Evolutionary conservation across 257 asterid genomes (phyloP).

Genomic region (Echites panduratus): DNA sequence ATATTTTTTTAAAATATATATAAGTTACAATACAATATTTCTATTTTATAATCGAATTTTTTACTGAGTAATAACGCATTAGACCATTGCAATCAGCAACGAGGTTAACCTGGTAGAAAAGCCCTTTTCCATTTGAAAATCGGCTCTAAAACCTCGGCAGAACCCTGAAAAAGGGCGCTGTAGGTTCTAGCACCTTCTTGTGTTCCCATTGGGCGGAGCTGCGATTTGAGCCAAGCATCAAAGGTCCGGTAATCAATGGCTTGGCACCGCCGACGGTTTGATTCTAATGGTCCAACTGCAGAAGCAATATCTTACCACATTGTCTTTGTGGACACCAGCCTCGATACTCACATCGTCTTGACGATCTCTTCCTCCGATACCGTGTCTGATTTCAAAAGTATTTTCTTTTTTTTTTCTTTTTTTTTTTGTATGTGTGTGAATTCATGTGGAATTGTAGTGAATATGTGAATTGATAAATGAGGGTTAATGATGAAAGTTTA

Average conservation of each 20-base stretch:
- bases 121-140: no score
- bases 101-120: no score
- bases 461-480: neutral
- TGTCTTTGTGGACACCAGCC: conserved; percentile 58
- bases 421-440: neutral
- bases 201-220: neutral
- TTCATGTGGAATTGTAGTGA: neutral
- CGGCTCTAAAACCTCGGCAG: conserved; percentile 10
- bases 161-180: conserved; percentile 21
- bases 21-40: no score
- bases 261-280: conserved; percentile 42
- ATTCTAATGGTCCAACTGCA: conserved; percentile 12
- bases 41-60: no score
- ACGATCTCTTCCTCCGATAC: conserved; percentile 41
- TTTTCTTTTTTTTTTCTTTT: neutral
- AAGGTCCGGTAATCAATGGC: conserved; percentile 29
- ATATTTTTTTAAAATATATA: no score
- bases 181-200: no score
- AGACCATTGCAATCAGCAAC: no score
- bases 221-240: neutral
- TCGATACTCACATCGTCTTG: conserved; percentile 54
- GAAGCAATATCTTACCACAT: conserved; percentile 19
- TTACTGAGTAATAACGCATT: no score
- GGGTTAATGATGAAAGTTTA: neutral
- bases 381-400: conserved; percentile 54